Evolutionary conservation across 1,284 basidiomycete genomes (phyloP), one percentile per base, ranked within the genome.

Genomic region (Acaromyces ingoldii): DNA sequence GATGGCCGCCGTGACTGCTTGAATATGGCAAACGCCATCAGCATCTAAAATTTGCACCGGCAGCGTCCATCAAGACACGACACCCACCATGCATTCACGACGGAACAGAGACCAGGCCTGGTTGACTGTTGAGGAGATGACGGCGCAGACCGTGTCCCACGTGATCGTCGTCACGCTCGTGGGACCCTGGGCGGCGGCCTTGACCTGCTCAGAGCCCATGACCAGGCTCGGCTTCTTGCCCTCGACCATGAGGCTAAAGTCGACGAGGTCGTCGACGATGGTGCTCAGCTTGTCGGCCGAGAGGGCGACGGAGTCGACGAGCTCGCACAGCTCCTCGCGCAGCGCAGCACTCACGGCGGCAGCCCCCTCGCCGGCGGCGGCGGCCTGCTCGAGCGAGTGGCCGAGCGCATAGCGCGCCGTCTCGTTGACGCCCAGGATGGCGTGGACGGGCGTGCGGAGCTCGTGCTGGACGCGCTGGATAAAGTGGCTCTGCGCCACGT

Each of bases 401-500:
- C 64, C 57, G 4, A 67, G 47, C 3, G 56, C 49, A 10, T 63
- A 45, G 21, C 57, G 58, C 1, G 60, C 46, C 25, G 55, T 46
- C 33, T 65, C 63, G 13, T 53, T 43, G 9, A 67, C 48, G 1
- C 65, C 63, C 9, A 52, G 24, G 17, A 54, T 54, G 17, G 36
- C 33, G 28, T 54, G 52, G 19, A 54, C 21, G n/a, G 52, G 52
- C 4, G 52, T 54, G 24, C 52, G 52, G 4, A 54, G 30, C 28
- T 53, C 30, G 25, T 54, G 52, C 30, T 54, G 52, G 19, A 54
- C 36, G 3, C 47, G 22, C 29, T 54, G 52, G 22, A 37, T 60
- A 42, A 65, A 56, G 26, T 54, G 52, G 15, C 62, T 62, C 38
- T 63, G 63, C 4, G 63, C 60, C 28, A 53, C 51, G 30, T 65